Percentiles rank a stretch among this genome's conserved stretches.
These are phyloP conservation scores for Eimeria praecox DNA, from an alignment of 169 alveolate genomes.

Conservation along the genomic window DNA sequence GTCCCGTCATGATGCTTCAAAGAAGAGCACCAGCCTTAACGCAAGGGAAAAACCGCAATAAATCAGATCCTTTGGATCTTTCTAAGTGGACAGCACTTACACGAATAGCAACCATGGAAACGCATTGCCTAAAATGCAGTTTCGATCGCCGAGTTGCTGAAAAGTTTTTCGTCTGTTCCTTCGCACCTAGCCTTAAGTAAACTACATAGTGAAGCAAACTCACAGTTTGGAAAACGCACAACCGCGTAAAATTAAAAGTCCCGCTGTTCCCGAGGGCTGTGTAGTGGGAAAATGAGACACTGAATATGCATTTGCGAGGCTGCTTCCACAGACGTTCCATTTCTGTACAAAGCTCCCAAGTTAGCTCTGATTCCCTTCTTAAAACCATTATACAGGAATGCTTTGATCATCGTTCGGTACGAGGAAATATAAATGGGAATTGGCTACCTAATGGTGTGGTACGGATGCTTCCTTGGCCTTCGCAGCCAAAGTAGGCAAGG, in stretches of 20 bases:
- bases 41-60: not conserved
- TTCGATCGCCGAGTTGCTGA: not conserved
- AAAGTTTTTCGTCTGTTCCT: not conserved
- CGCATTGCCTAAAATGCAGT: not conserved
- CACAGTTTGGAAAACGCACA: not conserved
- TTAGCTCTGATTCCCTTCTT: not conserved
- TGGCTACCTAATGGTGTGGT: not conserved
- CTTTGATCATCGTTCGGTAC: not conserved
- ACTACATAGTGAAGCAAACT: not conserved
- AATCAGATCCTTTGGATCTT: not conserved
- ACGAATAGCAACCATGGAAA: not conserved
- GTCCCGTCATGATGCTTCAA: not conserved
- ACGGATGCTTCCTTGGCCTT: not conserved
- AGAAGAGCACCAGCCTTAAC: not conserved
- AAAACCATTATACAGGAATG: not conserved
- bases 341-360: not conserved
- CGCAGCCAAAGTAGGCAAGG: not conserved
- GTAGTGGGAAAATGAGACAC: not conserved
- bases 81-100: not conserved
- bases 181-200: not conserved
- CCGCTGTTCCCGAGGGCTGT: not conserved
- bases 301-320: not conserved
- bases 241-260: not conserved
- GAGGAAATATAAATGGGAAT: not conserved
- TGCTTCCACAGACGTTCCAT: not conserved